Base-by-base conservation (phyloP, 306 rosid genomes). In the Cucurbita ficifolia region DNA sequence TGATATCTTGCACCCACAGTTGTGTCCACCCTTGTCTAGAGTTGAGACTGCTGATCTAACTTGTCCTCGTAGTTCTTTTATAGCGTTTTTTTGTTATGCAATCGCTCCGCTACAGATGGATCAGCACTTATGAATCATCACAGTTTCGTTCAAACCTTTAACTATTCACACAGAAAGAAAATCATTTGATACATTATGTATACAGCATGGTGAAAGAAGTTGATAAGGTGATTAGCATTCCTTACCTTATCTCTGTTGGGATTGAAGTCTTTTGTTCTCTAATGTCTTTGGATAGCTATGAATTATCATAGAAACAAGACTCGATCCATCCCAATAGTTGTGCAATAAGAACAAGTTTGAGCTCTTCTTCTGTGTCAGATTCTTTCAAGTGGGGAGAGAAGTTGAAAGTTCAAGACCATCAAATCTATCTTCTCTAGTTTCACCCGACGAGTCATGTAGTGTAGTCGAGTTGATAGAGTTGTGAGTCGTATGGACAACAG, bases 401-500 rank as follows among this genome's bases (percentile, higher is more conserved):
- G 16, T 51, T n/a, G 45, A 42, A 58, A 59, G 50, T 59, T 11
- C 67, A 61, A 54, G 33, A 29, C 46, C 43, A 36, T 16, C 40
- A 72, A 78, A 18, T 53, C 29, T 74, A 10, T 73, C 60, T 67
- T 59, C 59, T 54, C 50, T 58, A 43, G 48, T 75, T 54, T 33
- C 63, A 48, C 54, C 75, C 42, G 2, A 10, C 12, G 54, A 55
- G 67, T 72, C 84, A 50, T 75, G 60, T 12, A 14, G 43, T 42
- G 39, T 70, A 72, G 24, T 52, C 6, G 35, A 74, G 75, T 63
- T 52, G n/a, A 48, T 38, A 70, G 46, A 50, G 71, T 65, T 58
- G 38, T 70, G 77, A 29, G 48, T 51, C 70, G 18, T 17, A 70
- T 64, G 81, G 8, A 67, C 63, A 53, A 56, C 51, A 12, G 72